Evolutionary conservation across 805 yeast genomes (phyloP), one percentile per base, ranked within the genome.

Genomic region (Maudiozyma pseudohumilis): DNA sequence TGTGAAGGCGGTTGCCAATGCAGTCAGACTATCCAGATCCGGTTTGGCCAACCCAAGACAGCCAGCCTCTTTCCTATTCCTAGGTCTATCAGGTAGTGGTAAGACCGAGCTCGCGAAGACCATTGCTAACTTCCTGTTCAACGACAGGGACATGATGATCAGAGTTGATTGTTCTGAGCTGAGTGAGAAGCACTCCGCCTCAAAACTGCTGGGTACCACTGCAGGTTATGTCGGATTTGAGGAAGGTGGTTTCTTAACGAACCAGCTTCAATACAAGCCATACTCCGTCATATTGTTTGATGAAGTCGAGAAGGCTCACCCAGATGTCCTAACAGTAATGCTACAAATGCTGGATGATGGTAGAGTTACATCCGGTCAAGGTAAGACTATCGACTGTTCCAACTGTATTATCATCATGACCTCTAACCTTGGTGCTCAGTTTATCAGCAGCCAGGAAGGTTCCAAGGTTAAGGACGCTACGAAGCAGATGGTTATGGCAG

Each of bases 261-360:
- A 92, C 53, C 95, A 92, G 47, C 70, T 92, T 40, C 72, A 85
- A 43, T 75, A 96, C 55, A 80, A 81, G 44, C 98, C 98, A 40
- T 92, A 92, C 65, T 85, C 96, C 5, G 98, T 92, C n/a, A 72
- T 92, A 29, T 69, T 92, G 44, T 92, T 92, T 55, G 98, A 92
- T 64, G 98, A 92, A 66, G 95, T 92, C 40, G 98, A 92, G 59
- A 92, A 92, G 64, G 98, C 98, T 13, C 95, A 95, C 6, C 98
- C 98, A 1, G 97, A 89, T 59, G 98, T 92, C 2, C 69, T 89
- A 56, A 92, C 96, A 7, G 81, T 92, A 16, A 69, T 92, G 53
- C 70, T 92, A 49, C 98, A 92, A 63, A 75, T 92, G 65, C 68
- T 92, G 43, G 98, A 92, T 55, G 98, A 92, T 63, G 98, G 98